phyloP scores from a whole-genome alignment of 78 protist genomes.

The Tieghemostelium lacteum region DNA sequence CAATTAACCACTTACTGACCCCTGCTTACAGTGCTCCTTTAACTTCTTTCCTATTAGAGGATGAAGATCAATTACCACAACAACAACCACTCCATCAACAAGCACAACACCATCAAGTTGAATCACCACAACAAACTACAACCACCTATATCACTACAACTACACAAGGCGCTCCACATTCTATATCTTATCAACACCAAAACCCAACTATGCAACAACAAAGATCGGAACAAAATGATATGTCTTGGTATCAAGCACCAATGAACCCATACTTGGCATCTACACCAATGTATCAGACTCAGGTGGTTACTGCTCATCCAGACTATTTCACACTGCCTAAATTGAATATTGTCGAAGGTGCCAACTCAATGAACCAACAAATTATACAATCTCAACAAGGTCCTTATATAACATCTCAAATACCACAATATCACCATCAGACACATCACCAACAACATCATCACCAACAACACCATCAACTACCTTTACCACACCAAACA shows the following conservation, averaged over 20 bases:
- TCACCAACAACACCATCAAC: constrained; percentile 7
- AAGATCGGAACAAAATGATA: not conserved
- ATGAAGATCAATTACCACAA: constrained; percentile 13
- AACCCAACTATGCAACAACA: not conserved
- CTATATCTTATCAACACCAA: not conserved
- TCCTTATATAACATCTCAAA: not conserved
- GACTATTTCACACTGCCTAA: constrained; percentile 23
- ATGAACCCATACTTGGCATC: constrained; percentile 17
- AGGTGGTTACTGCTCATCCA: not conserved
- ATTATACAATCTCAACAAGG: not conserved
- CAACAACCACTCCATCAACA: constrained; percentile 14
- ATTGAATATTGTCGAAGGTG: not conserved
- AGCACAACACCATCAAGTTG: not conserved
- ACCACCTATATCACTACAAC: not conserved
- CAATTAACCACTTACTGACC: constrained; percentile 31
- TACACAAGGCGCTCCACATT: not conserved
- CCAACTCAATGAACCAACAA: constrained; percentile 1
- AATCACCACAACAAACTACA: not conserved
- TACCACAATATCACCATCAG: not conserved
- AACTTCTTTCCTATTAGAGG: not conserved
- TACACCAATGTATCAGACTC: constrained; percentile 5
- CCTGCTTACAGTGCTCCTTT: constrained; percentile 16
- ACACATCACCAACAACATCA: not conserved
- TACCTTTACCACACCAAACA: not conserved
- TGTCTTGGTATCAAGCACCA: constrained; percentile 14